These are phyloP conservation scores for Lasiosphaeria hispida DNA, from an alignment of 495 filamentous ascomycete species.

Conservation along the genomic window DNA sequence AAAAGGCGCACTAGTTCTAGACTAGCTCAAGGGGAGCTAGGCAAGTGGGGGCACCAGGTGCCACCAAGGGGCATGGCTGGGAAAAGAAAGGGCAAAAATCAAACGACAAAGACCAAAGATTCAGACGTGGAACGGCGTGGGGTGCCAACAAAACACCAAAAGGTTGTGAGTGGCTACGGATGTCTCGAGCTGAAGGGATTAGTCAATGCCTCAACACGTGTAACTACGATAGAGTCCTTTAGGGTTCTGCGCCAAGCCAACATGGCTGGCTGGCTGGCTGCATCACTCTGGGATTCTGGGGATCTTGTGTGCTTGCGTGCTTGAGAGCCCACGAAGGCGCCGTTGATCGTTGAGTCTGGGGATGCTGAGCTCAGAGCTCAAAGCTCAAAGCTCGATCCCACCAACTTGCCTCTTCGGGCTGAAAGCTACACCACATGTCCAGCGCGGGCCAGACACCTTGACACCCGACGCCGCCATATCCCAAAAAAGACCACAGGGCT, in stretches of 20 bases:
- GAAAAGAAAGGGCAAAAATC: background rate
- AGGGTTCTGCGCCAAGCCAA: conserved; percentile 13
- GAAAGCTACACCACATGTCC: background rate
- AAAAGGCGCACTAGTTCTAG: background rate
- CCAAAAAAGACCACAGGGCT: no score
- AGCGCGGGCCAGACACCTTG: background rate
- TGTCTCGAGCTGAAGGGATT: conserved; percentile 3
- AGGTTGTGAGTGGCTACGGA: background rate
- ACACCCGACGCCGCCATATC: no score
- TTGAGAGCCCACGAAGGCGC: background rate
- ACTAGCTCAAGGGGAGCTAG: no score
- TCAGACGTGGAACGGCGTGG: conserved; percentile 3
- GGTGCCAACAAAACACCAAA: conserved; percentile 7
- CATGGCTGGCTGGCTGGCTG: no score
- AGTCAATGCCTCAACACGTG: conserved; percentile 11
- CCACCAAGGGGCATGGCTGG: background rate
- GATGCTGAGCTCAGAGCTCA: no score
- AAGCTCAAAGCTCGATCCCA: background rate
- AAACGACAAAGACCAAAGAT: background rate
- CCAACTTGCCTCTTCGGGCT: conserved; percentile 11
- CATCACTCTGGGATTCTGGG: no score
- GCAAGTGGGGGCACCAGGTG: no score
- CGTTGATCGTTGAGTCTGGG: background rate
- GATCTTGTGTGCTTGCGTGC: background rate
- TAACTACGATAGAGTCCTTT: conserved; percentile 3